Percentiles rank a stretch among this genome's conserved stretches.
phyloP scores from a whole-genome alignment of 2,329 filamentous ascomycete genomes.

The Cephalotrichum gorgonifer region DNA sequence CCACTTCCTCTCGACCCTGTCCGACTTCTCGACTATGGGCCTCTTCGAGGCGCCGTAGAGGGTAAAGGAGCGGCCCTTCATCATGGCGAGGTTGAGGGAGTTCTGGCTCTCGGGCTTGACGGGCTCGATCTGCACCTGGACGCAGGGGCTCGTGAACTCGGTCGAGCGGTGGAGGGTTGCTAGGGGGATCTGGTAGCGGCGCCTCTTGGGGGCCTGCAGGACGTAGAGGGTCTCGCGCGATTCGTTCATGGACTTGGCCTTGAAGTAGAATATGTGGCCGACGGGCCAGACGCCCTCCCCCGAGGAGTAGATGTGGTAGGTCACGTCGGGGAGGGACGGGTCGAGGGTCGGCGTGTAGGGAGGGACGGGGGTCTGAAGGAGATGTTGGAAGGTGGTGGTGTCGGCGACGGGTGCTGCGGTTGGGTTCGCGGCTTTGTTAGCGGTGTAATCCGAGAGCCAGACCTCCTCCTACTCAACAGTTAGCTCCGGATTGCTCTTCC shows the following conservation, averaged over 20 bases:
- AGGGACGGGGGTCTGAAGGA: background rate
- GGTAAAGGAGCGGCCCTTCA: background rate
- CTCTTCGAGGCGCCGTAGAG: background rate
- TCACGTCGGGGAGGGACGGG: background rate
- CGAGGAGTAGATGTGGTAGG: background rate
- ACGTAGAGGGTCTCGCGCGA: background rate
- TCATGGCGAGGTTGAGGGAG: background rate
- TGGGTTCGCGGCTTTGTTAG: background rate
- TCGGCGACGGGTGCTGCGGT: background rate
- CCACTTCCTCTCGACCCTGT: background rate
- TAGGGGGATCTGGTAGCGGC: background rate
- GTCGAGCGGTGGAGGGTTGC: background rate
- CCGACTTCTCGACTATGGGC: background rate
- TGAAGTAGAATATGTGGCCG: conserved; percentile 1
- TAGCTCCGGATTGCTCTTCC: no score
- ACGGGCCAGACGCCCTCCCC: background rate
- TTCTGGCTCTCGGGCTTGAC: background rate
- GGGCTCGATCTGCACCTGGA: background rate
- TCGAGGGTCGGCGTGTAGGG: background rate
- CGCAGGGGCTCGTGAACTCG: background rate
- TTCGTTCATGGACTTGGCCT: background rate
- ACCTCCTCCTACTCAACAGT: background rate
- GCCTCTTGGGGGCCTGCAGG: background rate
- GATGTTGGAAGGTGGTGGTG: background rate
- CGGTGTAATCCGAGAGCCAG: background rate